These are phyloP conservation scores for Ceratobasidium sp. DNA, from an alignment of 1,284 basidiomycete genomes.

Conservation along the genomic window DNA sequence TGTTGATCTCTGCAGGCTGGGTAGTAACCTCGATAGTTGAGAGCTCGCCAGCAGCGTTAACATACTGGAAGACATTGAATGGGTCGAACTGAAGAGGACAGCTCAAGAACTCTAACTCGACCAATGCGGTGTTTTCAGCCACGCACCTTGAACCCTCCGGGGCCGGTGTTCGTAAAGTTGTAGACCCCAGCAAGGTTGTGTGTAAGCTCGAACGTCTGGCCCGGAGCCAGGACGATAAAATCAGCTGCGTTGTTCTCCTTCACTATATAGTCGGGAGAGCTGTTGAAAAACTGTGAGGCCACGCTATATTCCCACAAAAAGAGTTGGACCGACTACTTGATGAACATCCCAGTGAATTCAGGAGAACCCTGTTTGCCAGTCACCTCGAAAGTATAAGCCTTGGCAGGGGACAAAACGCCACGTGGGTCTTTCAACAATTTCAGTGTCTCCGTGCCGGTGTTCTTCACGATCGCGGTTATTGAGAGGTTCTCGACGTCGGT, in stretches of 20 bases:
- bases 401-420: conserved; percentile 55
- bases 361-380: conserved; percentile 52
- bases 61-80: conserved; percentile 30
- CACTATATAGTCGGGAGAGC: conserved; percentile 26
- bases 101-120: no score
- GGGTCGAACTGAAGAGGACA: conserved; percentile 20
- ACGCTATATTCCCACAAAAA: no score
- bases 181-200: conserved; percentile 47
- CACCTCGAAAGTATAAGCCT: conserved; percentile 60
- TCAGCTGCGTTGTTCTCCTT: background rate
- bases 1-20: no score
- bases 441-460: conserved; percentile 50
- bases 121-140: no score
- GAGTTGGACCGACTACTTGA: conserved; percentile 24
- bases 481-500: conserved; percentile 35
- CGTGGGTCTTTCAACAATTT: conserved; percentile 51
- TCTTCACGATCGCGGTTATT: conserved; percentile 30
- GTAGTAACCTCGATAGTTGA: conserved; percentile 15
- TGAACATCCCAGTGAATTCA: conserved; percentile 33
- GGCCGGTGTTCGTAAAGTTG: conserved; percentile 47
- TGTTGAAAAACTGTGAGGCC: no score
- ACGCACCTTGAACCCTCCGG: conserved; percentile 19
- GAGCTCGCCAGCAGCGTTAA: conserved; percentile 23
- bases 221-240: conserved; percentile 43
- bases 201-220: conserved; percentile 43